These are phyloP conservation scores for Ormosia semicastrata DNA, from an alignment of 306 rosid genomes.

Conservation along the genomic window DNA sequence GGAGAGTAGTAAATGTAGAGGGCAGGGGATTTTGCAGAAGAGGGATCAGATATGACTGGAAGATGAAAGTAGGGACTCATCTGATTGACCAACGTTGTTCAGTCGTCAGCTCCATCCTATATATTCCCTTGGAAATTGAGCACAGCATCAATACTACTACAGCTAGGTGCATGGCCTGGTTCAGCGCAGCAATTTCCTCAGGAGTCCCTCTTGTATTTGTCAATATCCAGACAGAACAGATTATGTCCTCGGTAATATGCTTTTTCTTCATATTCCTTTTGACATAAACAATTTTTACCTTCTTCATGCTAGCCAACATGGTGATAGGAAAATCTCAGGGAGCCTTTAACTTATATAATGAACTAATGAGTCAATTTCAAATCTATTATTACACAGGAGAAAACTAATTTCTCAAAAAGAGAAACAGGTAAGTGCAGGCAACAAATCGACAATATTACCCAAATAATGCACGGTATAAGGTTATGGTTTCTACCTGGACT, in stretches of 20 bases:
- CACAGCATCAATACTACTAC: conserved; percentile 49
- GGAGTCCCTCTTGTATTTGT: conserved; percentile 79
- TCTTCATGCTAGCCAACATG: neutral
- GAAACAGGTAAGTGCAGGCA: conserved; percentile 30
- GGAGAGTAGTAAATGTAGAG: conserved; percentile 32
- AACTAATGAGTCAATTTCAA: neutral
- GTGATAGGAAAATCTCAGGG: neutral
- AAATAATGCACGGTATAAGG: conserved; percentile 55
- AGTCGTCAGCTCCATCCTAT: conserved; percentile 62
- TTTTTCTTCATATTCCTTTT: neutral
- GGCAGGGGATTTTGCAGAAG: conserved; percentile 41
- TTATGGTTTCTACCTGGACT: conserved; percentile 79
- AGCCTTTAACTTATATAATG: neutral
- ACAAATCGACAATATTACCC: conserved; percentile 32
- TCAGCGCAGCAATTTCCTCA: conserved; percentile 65
- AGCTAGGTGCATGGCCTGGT: conserved; percentile 79
- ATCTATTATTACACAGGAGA: conserved; percentile 32
- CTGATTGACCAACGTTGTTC: conserved; percentile 56
- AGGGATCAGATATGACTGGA: conserved; percentile 71
- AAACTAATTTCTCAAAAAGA: conserved; percentile 17
- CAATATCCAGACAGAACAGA: conserved; percentile 72
- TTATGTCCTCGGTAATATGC: conserved; percentile 29
- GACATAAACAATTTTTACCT: too few species aligned
- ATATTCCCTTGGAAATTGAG: conserved; percentile 52
- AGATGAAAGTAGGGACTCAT: conserved; percentile 45